Base-by-base conservation (phyloP, 257 asterid species). In the Lycium barbarum region DNA sequence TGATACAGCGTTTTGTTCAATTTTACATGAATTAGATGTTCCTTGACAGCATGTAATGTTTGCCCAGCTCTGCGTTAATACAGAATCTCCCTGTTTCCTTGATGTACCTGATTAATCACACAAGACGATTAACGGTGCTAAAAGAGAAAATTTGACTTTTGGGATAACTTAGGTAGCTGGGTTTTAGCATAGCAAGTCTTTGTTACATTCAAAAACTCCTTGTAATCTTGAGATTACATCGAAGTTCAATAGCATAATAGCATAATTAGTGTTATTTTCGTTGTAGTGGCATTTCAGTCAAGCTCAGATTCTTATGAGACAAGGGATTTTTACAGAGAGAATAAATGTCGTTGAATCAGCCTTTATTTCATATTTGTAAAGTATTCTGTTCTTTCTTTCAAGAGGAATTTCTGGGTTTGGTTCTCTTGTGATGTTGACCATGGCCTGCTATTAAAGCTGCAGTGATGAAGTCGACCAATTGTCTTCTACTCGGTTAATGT, bases 91-190 rank as follows among this genome's bases (percentile, higher is more conserved):
- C 45, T 22, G 62, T 53, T 49, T 49, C 65, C 65, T 78, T 78
- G 53, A 51, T 53, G 3, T 53, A 26, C 49, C 33, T 26, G 33
- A 53, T 51, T 53, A 53, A 78, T 78, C 49, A 14, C 45, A 53
- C 49, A 14, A 78, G 47, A 78, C n/a, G 45, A n/a, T 53, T 51
- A 76, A 51, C 51, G 82, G 82, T 78, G 82, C 65, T 78, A 53
- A 78, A 78, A 20, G 82, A 78, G 65, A 78, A 74, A 53, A 78
- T 78, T 78, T 49, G 51, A 22, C 47, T 78, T 33, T 53, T 78
- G 82, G 82, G 82, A 53, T 53, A 78, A 26, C 65, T 53, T 78
- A 51, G 61, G 82, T 78, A 53, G 82, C 33, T 15, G 65, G 33
- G 15, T 15, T 78, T 26, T 78, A 78, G 47, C 53, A 22, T 54